Percentiles rank a stretch among this genome's conserved stretches.
Evolutionary conservation across 2,329 filamentous ascomycete genomes (phyloP).

Genomic region (Periconia digitata): DNA sequence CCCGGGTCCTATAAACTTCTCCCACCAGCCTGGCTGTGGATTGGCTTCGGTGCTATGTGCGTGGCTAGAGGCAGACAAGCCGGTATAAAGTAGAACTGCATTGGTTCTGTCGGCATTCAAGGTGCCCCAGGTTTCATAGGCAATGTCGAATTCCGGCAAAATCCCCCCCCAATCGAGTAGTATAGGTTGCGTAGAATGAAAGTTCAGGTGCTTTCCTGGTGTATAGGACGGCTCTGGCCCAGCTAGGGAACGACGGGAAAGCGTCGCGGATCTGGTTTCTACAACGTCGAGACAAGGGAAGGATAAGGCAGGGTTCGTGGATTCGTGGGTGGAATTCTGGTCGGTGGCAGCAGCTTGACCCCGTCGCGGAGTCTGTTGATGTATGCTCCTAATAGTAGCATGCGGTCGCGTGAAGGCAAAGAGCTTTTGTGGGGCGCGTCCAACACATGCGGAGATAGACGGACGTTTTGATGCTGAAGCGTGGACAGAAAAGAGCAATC

Average conservation of each 20-base stretch:
- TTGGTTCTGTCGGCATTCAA: constrained; percentile 82
- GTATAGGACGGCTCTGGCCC: constrained; percentile 96
- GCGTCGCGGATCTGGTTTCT: constrained; percentile 60
- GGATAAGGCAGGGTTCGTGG: constrained; percentile 44
- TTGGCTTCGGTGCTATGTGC: constrained; percentile 89
- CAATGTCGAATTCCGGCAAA: constrained; percentile 84
- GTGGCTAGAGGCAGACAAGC: constrained; percentile 94
- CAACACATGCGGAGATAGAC: constrained; percentile 6
- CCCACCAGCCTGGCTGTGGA: constrained; percentile 94
- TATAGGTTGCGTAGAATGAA: constrained; percentile 72
- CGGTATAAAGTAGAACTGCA: constrained; percentile 88
- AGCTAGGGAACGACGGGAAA: constrained; percentile 67
- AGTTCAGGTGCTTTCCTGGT: constrained; percentile 77
- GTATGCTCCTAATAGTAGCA: constrained; percentile 27
- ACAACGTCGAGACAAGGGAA: constrained; percentile 47
- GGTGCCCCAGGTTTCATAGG: constrained; percentile 89
- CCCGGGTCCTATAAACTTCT: constrained; percentile 93
- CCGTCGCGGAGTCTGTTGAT: constrained; percentile 29
- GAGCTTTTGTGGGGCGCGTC: constrained; percentile 9
- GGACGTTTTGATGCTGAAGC: constrained; percentile 15
- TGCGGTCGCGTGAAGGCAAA: constrained; percentile 19
- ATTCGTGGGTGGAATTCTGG: constrained; percentile 24
- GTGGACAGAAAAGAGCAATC: constrained; percentile 25
- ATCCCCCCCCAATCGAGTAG: constrained; percentile 93
- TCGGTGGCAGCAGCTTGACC: constrained; percentile 26